Percentiles rank a stretch among this genome's conserved stretches.
Conservation (phyloP, 75 land plant genomes). For the Sequoia sempervirens region DNA sequence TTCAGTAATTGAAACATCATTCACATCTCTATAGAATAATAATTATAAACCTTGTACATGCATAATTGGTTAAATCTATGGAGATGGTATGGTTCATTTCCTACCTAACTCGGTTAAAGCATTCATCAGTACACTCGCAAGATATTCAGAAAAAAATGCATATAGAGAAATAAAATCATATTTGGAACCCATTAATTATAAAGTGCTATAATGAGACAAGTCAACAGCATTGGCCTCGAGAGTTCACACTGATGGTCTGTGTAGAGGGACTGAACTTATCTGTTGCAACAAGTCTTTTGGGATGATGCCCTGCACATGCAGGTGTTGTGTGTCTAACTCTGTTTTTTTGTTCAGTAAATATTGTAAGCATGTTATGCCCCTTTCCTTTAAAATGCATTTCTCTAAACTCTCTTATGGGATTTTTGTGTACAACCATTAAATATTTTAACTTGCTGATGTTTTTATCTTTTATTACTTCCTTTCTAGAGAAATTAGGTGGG, state of each 20-base stretch:
- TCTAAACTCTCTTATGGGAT: neutral
- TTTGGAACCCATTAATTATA: neutral
- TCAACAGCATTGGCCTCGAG: neutral
- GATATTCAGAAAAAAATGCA: neutral
- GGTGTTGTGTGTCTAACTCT: neutral
- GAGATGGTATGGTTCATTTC: neutral
- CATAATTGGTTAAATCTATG: neutral
- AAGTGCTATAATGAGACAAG: neutral
- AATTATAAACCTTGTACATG: neutral
- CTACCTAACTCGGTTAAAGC: neutral
- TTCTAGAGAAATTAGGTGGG: neutral
- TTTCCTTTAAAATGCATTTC: neutral
- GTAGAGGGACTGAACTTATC: neutral
- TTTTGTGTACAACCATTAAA: neutral
- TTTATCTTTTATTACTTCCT: neutral
- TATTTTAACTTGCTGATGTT: neutral
- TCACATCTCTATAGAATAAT: neutral
- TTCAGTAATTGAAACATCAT: neutral
- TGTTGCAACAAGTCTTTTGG: neutral
- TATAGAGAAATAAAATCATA: no score
- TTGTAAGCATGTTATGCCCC: neutral
- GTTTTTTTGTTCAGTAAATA: neutral
- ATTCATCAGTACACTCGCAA: neutral
- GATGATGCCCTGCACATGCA: neutral
- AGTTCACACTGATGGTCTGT: neutral